Base-by-base conservation (phyloP, 371 early-diverging fungal species). In the Lichtheimia ornata region DNA sequence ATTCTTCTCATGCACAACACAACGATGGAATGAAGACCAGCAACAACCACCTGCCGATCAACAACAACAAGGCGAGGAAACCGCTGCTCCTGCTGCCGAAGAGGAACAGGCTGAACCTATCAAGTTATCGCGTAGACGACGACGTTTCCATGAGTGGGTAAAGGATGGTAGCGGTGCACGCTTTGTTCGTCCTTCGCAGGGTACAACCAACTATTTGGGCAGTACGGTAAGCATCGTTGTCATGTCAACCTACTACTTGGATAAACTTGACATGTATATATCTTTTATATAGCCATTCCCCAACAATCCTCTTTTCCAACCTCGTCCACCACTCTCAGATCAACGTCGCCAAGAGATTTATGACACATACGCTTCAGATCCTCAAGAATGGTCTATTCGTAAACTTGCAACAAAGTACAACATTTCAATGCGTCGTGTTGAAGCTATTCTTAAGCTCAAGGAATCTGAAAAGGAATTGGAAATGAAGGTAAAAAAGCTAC, bases 391-490 rank as follows among this genome's bases (percentile, higher is more conserved):
- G 81, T 88, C 94, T 5, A 89, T 93, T 27, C 85, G 94, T 41
- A 69, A 84, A 44, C 82, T 96, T 54, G 95, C 92, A 15, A 83
- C 78, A 13, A 79, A 85, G 53, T 91, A 79, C 71, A 72, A 74
- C n/a, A 64, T 96, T 9, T 92, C 96, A 14, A 86, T 96, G 66
- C 88, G 86, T 62, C 87, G 97, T 51, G 87, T 92, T 6, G 90
- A 94, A 73, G 97, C 95, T n/a, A 88, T 97, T 56, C 73, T 97
- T 57, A 85, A 89, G 56, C 76, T 96, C 56, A 96, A 96, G 74
- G 84, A 88, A 7, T 67, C 87, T 28, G 94, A 93, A 73, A 79
- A 84, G 64, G 81, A 90, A 44, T 77, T 87, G 88, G 72, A 81
- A 24, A 67, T 72, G 45, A 75, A 87, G 56, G 88, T 88, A 79